Evolutionary conservation across 768 basidiomycete species (phyloP).

Genomic region (Pisolithus orientalis): DNA sequence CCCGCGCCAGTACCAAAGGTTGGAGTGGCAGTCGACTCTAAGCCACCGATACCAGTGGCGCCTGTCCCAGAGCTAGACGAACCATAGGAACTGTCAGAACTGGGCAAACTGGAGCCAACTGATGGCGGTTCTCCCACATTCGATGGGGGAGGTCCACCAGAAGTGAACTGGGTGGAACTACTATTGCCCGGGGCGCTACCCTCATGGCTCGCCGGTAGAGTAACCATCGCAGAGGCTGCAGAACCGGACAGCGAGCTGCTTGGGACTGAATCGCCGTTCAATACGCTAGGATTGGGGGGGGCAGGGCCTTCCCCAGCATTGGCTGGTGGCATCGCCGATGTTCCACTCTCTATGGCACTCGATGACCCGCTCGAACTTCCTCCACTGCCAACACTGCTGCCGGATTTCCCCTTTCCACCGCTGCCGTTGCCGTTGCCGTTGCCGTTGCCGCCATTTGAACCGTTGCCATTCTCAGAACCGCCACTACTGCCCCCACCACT

Average conservation of each 20-base stretch:
- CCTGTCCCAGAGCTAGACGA: not conserved
- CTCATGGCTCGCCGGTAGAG: not conserved
- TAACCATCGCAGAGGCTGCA: not conserved
- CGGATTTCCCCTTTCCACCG: not conserved
- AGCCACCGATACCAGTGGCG: slow-evolving; percentile 8
- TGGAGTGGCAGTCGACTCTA: slow-evolving; percentile 9
- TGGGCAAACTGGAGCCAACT: not conserved
- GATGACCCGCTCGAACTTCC: not conserved
- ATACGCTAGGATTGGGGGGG: not conserved
- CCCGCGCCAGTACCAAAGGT: slow-evolving; percentile 5
- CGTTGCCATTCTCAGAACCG: not conserved
- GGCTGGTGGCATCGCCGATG: not conserved
- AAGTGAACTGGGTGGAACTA: not conserved
- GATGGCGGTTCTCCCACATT: not conserved
- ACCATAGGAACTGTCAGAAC: not conserved
- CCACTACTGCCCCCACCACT: not conserved
- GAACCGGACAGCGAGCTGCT: not conserved
- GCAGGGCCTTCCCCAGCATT: not conserved
- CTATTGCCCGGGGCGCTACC: not conserved
- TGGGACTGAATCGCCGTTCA: not conserved
- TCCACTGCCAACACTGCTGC: not conserved
- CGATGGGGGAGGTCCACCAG: not conserved
- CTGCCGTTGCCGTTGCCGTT: not conserved
- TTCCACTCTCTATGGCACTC: not conserved
- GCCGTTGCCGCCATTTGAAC: not conserved